Percentiles rank a stretch among this genome's conserved stretches.
phyloP scores from a whole-genome alignment of 176 grass and related monocot species.

The Pontederia paniculata region DNA sequence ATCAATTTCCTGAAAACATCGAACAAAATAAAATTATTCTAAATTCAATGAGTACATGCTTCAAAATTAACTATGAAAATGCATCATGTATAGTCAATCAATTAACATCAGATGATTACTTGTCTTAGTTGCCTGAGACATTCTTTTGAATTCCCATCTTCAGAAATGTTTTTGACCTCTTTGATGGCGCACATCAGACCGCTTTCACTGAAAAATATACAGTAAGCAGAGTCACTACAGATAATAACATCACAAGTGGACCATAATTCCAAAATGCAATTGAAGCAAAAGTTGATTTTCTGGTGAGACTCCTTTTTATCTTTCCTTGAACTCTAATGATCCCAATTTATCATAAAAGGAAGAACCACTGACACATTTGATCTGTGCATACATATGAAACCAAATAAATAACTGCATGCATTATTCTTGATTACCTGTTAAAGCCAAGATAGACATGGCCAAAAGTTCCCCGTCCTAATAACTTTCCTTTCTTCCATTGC shows the following conservation, averaged over 20 bases:
- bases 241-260: neutral
- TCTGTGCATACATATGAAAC: neutral
- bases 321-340: no score
- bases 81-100: neutral
- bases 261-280: slow-evolving; percentile 8
- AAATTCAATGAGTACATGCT: neutral
- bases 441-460: slow-evolving; percentile 77
- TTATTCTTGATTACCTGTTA: slow-evolving; percentile 42
- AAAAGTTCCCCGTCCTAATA: slow-evolving; percentile 68
- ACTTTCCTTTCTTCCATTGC: slow-evolving; percentile 62
- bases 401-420: neutral
- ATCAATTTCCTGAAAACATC: slow-evolving; percentile 57
- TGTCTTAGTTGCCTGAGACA: slow-evolving; percentile 88
- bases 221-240: slow-evolving; percentile 8
- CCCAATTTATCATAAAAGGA: neutral
- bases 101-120: slow-evolving; percentile 27
- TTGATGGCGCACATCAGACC: slow-evolving; percentile 92
- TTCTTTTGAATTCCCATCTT: slow-evolving; percentile 93
- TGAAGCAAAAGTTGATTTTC: no score
- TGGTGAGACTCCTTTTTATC: no score
- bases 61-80: slow-evolving; percentile 4
- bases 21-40: slow-evolving; percentile 12
- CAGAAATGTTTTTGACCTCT: slow-evolving; percentile 91
- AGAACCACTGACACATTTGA: neutral
- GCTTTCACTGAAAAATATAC: slow-evolving; percentile 50